phyloP scores from a whole-genome alignment of 257 asterid genomes.

The Solanum sparsipilum region DNA sequence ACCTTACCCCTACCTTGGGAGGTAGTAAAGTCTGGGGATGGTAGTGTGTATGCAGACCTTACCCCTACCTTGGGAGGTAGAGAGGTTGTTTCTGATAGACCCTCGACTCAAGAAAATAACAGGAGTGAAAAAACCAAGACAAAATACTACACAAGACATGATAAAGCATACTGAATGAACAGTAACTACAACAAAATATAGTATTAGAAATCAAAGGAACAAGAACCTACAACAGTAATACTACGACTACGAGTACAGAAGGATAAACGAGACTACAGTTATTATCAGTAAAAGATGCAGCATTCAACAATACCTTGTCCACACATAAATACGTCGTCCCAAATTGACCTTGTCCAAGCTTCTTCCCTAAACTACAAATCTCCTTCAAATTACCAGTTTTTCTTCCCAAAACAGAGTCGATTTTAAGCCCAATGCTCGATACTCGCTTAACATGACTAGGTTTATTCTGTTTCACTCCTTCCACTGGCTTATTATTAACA shows the following conservation, averaged over 20 bases:
- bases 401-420: slow-evolving; percentile 62
- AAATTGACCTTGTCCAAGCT: slow-evolving; percentile 79
- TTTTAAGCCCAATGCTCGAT: slow-evolving; percentile 57
- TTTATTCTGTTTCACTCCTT: slow-evolving; percentile 10
- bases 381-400: slow-evolving; percentile 67
- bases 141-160: not conserved
- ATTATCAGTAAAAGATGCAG: not conserved
- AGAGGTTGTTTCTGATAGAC: not conserved
- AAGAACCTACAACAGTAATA: not conserved
- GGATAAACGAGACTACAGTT: not conserved
- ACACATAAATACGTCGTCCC: slow-evolving; percentile 66
- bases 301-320: slow-evolving; percentile 22
- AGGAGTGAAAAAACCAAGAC: not conserved
- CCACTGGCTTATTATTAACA: slow-evolving; percentile 2
- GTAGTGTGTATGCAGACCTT: not conserved
- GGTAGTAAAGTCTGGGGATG: not conserved
- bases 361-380: slow-evolving; percentile 43
- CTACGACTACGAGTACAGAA: not conserved
- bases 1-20: not conserved
- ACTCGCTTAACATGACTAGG: slow-evolving; percentile 30
- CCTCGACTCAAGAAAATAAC: no score
- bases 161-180: not conserved
- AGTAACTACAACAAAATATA: not conserved
- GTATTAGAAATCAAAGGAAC: not conserved
- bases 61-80: not conserved